Base-by-base conservation (phyloP, 164 flowering plant species). In the grape (Vitis vinifera) region DNA sequence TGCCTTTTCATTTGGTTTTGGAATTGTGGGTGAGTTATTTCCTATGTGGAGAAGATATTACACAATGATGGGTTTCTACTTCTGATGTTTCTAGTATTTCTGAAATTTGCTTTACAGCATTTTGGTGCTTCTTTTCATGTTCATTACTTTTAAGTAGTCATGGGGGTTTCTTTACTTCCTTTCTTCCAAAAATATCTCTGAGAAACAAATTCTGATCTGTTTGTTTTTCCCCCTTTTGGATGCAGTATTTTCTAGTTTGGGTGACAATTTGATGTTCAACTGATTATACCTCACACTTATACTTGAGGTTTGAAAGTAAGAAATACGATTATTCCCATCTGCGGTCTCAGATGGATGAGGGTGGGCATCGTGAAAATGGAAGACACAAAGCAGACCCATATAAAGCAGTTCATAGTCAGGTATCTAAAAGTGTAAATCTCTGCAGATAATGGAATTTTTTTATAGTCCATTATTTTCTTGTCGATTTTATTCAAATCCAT, bases 281-380 rank as follows among this genome's bases (percentile, higher is more conserved):
- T 64, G 55, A 72, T 56, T 47, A 29, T 14, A 19, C 31, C 49
- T 52, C 53, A 9, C 10, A 11, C 51, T 67, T 51, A 15, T 23
- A 7, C 49, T 62, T 15, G 56, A 30, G 67, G 23, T 59, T 29
- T 37, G 2, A 29, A 37, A 6, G 19, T 53, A 11, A 57, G 44
- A n/a, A 10, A 59, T 37, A 59, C 51, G 27, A 13, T 10, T 67
- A 10, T 12, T 27, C 14, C 37, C 2, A 13, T 69, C 48, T 62
- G 61, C 61, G 52, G 71, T 61, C 63, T 59, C 77, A 44, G 29
- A 94, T 94, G 98, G 98, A 88, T 69, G 92, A 89, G 49, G 74
- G 86, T 62, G 94, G 87, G 69, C 98, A 92, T 81, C 93, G 90
- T 69, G 98, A 91, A 75, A 91, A 92, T 85, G 98, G 95, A 69